Conservation (phyloP, 805 yeast genomes). For the Kluyveromyces wickerhamii region DNA sequence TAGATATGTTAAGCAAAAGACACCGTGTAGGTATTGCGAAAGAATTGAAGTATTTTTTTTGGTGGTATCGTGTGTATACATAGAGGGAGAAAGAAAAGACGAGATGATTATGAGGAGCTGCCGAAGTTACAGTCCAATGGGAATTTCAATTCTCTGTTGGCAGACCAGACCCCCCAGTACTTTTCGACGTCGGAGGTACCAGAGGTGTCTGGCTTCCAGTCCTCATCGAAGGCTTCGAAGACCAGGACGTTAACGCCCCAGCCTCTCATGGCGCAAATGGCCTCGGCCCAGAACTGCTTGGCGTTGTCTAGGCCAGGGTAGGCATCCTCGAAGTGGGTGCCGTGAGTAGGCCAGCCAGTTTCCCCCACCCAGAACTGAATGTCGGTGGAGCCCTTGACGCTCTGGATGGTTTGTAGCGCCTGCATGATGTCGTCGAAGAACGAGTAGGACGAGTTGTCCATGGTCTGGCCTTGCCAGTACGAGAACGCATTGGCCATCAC, state of each 20-base stretch:
- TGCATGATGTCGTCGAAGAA: constrained; percentile 97
- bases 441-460: constrained; percentile 75
- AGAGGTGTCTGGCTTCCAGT: constrained; percentile 90
- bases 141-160: constrained; percentile 40
- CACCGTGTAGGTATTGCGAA: no score
- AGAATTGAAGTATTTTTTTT: no score
- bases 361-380: constrained; percentile 93
- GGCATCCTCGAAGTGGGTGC: constrained; percentile 61
- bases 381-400: constrained; percentile 78
- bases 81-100: no score
- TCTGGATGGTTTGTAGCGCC: constrained; percentile 83
- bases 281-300: constrained; percentile 73
- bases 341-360: constrained; percentile 94
- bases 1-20: no score
- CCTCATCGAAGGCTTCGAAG: constrained; percentile 93
- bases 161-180: constrained; percentile 88
- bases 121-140: constrained; percentile 39
- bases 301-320: constrained; percentile 71
- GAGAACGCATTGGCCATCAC: constrained; percentile 94
- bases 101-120: no score
- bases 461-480: constrained; percentile 97
- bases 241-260: constrained; percentile 93
- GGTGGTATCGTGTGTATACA: no score
- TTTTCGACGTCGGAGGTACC: constrained; percentile 83
- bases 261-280: constrained; percentile 86